A percentile compares a stretch with the other conserved stretches of the same genome.
These are phyloP conservation scores for Candida oleophila DNA, from an alignment of 805 yeast species.

Conservation along the genomic window DNA sequence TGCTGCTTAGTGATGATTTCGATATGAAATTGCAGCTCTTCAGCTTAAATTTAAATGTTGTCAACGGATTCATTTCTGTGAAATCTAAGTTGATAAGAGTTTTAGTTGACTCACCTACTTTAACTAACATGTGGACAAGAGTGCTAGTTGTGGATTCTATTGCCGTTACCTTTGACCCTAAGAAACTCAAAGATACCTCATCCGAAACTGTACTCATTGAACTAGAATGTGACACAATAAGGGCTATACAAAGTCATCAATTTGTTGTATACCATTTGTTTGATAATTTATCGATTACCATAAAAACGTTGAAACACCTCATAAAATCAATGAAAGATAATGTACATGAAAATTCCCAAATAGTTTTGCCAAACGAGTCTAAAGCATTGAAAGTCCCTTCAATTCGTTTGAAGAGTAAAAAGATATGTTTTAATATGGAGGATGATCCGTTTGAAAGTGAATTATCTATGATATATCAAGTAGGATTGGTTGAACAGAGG, in stretches of 20 bases:
- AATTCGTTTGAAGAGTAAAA: conserved; percentile 24
- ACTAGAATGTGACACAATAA: conserved; percentile 23
- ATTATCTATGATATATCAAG: conserved; percentile 39
- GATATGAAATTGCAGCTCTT: conserved; percentile 47
- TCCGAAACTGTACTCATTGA: conserved; percentile 15
- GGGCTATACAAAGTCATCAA: conserved; percentile 37
- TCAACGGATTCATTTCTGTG: conserved; percentile 11
- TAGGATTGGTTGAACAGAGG: conserved; percentile 39
- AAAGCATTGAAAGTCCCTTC: conserved; percentile 26
- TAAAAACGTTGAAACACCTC: conserved; percentile 35
- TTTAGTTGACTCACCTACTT: conserved; percentile 53
- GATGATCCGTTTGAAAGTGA: conserved; percentile 46
- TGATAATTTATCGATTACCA: conserved; percentile 35
- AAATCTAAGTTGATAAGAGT: conserved; percentile 33
- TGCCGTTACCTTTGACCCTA: conserved; percentile 6
- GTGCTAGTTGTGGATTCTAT: conserved; percentile 40
- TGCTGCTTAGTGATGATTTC: conserved; percentile 48
- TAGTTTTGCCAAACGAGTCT: conserved; percentile 31
- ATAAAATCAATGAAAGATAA: conserved; percentile 20
- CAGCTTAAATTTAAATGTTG: conserved; percentile 8
- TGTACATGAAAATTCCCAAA: conserved; percentile 9
- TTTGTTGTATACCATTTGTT: conserved; percentile 38
- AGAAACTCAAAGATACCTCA: conserved; percentile 7
- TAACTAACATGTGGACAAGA: conserved; percentile 49
- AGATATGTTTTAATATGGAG: conserved; percentile 35